Evolutionary conservation across 2,329 filamentous ascomycete species (phyloP).

Genomic region (Raffaelea ambrosiae): DNA sequence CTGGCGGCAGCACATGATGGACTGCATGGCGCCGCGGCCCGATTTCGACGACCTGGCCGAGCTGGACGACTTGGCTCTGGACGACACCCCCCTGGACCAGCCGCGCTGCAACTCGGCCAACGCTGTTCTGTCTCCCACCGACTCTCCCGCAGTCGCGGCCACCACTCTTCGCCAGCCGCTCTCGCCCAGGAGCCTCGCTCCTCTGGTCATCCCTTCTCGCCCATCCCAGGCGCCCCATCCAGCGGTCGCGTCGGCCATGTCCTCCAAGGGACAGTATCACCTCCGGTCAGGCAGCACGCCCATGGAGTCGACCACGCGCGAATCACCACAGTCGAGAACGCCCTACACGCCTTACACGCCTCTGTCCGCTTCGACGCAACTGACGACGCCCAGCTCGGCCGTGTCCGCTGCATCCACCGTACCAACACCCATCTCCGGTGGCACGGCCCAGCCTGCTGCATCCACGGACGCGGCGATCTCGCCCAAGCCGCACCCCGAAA

Average conservation of each 20-base stretch:
- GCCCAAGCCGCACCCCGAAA: slow-evolving; percentile 26
- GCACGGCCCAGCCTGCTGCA: slow-evolving; percentile 22
- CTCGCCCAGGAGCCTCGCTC: slow-evolving; percentile 46
- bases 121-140: slow-evolving; percentile 9
- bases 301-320: slow-evolving; percentile 20
- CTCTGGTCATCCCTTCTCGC: slow-evolving; percentile 45
- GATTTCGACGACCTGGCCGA: slow-evolving; percentile 25
- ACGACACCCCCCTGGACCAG: slow-evolving; percentile 10
- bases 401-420: slow-evolving; percentile 29
- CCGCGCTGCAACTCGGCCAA: slow-evolving; percentile 15
- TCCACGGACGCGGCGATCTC: slow-evolving; percentile 11
- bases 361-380: slow-evolving; percentile 25
- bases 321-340: background rate
- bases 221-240: slow-evolving; percentile 17
- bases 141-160: background rate
- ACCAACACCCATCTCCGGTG: slow-evolving; percentile 37
- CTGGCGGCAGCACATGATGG: slow-evolving; percentile 35
- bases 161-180: slow-evolving; percentile 25
- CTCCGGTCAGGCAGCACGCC: slow-evolving; percentile 36
- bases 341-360: slow-evolving; percentile 19
- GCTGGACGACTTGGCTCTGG: slow-evolving; percentile 7
- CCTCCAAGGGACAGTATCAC: slow-evolving; percentile 16
- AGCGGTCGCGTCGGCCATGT: slow-evolving; percentile 13
- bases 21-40: slow-evolving; percentile 23
- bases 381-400: slow-evolving; percentile 8